Conservation (phyloP, 306 rosid species). For the Urtica urens region DNA sequence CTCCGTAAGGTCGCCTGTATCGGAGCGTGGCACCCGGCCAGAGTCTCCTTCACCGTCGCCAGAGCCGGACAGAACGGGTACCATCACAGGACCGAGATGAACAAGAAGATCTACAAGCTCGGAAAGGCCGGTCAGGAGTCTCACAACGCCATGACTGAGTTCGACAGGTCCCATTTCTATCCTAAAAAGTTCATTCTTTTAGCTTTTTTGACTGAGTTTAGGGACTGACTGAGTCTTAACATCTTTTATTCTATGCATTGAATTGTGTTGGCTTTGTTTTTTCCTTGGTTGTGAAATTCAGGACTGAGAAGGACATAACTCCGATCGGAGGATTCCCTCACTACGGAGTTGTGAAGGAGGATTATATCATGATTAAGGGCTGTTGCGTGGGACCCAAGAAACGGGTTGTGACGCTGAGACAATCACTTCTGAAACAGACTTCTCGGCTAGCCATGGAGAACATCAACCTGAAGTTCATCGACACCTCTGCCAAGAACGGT, state of each 20-base stretch:
- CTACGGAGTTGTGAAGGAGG: constrained; percentile 10
- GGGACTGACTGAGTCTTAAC: too few relatives aligned
- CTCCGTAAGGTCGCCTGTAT: constrained; percentile 12
- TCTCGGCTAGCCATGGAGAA: constrained; percentile 9
- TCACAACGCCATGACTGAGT: constrained; percentile 11
- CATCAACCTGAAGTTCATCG: constrained; percentile 12
- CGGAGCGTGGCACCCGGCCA: constrained; percentile 13
- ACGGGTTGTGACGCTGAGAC: constrained; percentile 8
- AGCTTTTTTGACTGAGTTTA: too few relatives aligned
- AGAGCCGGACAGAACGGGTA: constrained; percentile 10
- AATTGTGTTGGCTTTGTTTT: too few relatives aligned
- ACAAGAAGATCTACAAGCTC: constrained; percentile 10
- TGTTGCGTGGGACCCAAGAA: constrained; percentile 11
- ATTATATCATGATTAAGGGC: constrained; percentile 7
- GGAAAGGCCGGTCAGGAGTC: constrained; percentile 17
- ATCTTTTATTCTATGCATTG: too few relatives aligned
- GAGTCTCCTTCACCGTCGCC: constrained; percentile 10
- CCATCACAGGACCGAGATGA: constrained; percentile 12
- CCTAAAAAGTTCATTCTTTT: too few relatives aligned
- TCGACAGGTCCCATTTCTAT: constrained; percentile 11
- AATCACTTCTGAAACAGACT: constrained; percentile 8
- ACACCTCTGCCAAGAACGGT: constrained; percentile 7
- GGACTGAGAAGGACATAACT: constrained; percentile 15
- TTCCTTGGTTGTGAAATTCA: background rate
- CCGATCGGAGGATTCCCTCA: constrained; percentile 9